Percentiles rank a stretch among this genome's conserved stretches.
phyloP scores from a whole-genome alignment of 2,329 filamentous ascomycete genomes.

The Zalaria sp. region DNA sequence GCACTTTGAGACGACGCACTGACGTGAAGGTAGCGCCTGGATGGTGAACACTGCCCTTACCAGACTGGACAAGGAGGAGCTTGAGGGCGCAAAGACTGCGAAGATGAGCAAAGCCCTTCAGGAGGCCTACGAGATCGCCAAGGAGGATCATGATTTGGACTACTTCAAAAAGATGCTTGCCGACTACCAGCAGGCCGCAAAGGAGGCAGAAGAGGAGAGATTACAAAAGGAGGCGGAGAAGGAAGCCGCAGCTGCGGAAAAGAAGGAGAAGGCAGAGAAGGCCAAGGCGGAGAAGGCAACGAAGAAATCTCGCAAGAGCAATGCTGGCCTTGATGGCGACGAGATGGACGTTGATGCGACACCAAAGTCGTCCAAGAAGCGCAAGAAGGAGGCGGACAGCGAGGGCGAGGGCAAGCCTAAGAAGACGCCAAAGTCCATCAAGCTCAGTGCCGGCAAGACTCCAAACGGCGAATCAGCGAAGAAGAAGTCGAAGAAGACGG shows the following conservation, averaged over 20 bases:
- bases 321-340: conserved; percentile 16
- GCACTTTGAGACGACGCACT: conserved; percentile 1
- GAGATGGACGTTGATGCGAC: conserved; percentile 34
- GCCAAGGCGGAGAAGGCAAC: conserved; percentile 38
- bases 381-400: conserved; percentile 56
- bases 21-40: conserved; percentile 55
- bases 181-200: conserved; percentile 41
- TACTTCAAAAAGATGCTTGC: conserved; percentile 71
- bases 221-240: conserved; percentile 26
- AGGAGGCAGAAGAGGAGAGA: conserved; percentile 31
- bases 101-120: conserved; percentile 72
- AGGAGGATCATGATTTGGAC: conserved; percentile 61
- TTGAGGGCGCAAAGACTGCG: conserved; percentile 51
- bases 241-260: conserved; percentile 22
- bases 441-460: conserved; percentile 30
- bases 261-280: conserved; percentile 28
- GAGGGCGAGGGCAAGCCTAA: conserved; percentile 52
- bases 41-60: conserved; percentile 72
- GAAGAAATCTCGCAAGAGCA: conserved; percentile 35
- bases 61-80: conserved; percentile 60
- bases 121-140: conserved; percentile 66
- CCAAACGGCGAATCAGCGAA: conserved; percentile 20
- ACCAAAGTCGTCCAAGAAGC: conserved; percentile 56
- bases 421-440: conserved; percentile 35
- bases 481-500: conserved; percentile 18